Evolutionary conservation across 805 yeast genomes (phyloP).

Genomic region (Starmerella stigmatis): DNA sequence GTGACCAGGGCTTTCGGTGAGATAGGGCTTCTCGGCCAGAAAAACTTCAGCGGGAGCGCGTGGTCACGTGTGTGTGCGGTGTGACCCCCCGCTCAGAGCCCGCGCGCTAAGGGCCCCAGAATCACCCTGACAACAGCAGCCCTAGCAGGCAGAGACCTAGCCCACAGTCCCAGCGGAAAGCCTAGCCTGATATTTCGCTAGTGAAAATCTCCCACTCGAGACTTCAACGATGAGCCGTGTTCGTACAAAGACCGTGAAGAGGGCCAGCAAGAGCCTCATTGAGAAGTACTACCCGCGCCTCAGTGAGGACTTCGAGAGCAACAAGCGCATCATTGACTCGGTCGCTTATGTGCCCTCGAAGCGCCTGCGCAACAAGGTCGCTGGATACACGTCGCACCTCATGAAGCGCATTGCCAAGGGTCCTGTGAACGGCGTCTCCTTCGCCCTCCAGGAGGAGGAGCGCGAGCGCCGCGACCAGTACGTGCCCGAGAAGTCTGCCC

Average conservation of each 20-base stretch:
- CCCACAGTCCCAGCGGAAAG: slow-evolving; percentile 6
- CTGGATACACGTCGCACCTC: slow-evolving; percentile 99
- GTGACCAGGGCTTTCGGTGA: neutral
- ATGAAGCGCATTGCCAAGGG: slow-evolving; percentile 99
- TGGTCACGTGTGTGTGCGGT: too few species aligned
- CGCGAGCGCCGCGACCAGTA: slow-evolving; percentile 99
- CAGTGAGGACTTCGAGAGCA: slow-evolving; percentile 98
- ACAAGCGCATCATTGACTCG: slow-evolving; percentile 98
- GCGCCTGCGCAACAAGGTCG: slow-evolving; percentile 99
- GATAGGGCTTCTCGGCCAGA: neutral
- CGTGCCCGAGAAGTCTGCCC: slow-evolving; percentile 99
- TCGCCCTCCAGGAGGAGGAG: slow-evolving; percentile 99
- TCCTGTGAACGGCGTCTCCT: slow-evolving; percentile 99
- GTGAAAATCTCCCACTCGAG: slow-evolving; percentile 3
- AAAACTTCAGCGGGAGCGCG: too few species aligned
- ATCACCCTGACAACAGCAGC: too few species aligned
- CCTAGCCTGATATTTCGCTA: slow-evolving; percentile 6
- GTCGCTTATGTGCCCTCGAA: slow-evolving; percentile 98
- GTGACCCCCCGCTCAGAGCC: too few species aligned
- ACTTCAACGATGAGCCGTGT: slow-evolving; percentile 76
- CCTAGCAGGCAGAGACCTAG: slow-evolving; percentile 1
- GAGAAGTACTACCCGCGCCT: slow-evolving; percentile 99
- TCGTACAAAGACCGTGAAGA: slow-evolving; percentile 99
- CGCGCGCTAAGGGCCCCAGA: too few species aligned
- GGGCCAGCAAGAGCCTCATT: slow-evolving; percentile 99